Evolutionary conservation across 176 grass and related monocot genomes (phyloP).

Genomic region (Raddia guianensis): DNA sequence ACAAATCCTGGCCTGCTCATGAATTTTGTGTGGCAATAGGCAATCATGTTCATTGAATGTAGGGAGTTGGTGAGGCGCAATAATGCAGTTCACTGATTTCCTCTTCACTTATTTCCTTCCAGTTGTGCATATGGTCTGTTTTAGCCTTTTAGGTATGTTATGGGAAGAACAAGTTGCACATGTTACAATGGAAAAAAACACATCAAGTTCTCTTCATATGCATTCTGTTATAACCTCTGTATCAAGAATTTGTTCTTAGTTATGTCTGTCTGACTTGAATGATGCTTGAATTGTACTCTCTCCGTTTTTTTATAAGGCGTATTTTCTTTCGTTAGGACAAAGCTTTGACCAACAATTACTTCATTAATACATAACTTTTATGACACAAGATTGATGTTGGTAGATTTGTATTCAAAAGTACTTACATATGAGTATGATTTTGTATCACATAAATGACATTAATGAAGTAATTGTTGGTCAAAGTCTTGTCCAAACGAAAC

Average conservation of each 20-base stretch:
- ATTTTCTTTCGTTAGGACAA: too few relatives aligned
- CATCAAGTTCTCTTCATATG: neutral
- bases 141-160: neutral
- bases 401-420: too few relatives aligned
- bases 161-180: neutral
- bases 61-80: neutral
- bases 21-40: neutral
- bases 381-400: too few relatives aligned
- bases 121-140: conserved; percentile 7
- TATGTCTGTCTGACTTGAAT: neutral
- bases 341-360: too few relatives aligned
- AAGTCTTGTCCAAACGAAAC: too few relatives aligned
- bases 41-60: neutral
- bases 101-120: neutral
- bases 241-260: neutral
- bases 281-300: neutral
- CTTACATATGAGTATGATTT: too few relatives aligned
- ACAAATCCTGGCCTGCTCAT: neutral
- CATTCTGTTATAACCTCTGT: neutral
- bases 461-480: too few relatives aligned
- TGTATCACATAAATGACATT: too few relatives aligned
- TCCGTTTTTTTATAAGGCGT: too few relatives aligned
- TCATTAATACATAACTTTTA: too few relatives aligned
- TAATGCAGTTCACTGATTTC: neutral
- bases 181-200: neutral